Conservation (phyloP, 148 eudicot genomes). For the Fagopyrum tataricum region DNA sequence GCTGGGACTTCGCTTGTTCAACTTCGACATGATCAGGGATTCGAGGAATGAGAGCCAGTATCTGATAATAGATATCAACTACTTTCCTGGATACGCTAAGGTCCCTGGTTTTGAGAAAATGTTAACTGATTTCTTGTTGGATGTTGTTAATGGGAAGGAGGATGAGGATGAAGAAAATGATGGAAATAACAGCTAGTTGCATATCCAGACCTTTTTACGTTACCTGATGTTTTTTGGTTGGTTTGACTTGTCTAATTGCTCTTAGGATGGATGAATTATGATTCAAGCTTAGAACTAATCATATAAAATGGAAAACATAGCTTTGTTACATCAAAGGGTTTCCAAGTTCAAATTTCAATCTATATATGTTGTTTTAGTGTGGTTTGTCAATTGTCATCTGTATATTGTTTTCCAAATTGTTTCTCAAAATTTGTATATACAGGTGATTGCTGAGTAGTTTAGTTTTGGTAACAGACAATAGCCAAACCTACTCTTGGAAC, state of each 20-base stretch:
- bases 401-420: not conserved
- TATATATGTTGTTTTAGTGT: not conserved
- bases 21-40: slow-evolving; percentile 77
- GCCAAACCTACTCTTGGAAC: not conserved
- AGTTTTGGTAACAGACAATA: too few relatives aligned
- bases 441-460: too few relatives aligned
- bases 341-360: not conserved
- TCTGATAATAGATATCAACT: slow-evolving; percentile 68
- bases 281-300: not conserved
- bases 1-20: slow-evolving; percentile 51
- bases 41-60: slow-evolving; percentile 25
- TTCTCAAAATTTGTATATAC: not conserved
- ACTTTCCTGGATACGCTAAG: slow-evolving; percentile 79
- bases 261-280: not conserved
- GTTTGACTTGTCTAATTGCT: not conserved
- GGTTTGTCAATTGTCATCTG: slow-evolving; percentile 7
- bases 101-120: slow-evolving; percentile 52
- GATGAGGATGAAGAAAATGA: slow-evolving; percentile 6
- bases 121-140: slow-evolving; percentile 54
- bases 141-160: slow-evolving; percentile 25
- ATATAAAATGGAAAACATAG: not conserved
- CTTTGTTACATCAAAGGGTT: not conserved
- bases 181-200: not conserved
- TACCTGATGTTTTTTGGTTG: not conserved
- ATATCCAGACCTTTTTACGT: not conserved